phyloP scores from a whole-genome alignment of 768 basidiomycete species.

The Pholiota conissans region DNA sequence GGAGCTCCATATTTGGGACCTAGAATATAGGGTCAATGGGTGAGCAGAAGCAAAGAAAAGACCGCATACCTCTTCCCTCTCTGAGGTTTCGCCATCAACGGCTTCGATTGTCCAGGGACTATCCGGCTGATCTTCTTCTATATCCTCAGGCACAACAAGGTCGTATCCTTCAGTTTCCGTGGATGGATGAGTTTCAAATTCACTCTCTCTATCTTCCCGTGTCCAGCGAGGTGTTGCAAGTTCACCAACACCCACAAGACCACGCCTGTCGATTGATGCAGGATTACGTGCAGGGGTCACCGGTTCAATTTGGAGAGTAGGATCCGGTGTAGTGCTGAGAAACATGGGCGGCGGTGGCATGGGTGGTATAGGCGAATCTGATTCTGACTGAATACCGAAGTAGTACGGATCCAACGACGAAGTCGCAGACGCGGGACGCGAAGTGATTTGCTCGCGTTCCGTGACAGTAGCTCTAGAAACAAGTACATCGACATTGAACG shows the following conservation, averaged over 20 bases:
- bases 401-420: conserved; percentile 90
- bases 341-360: conserved; percentile 40
- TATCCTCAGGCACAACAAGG: conserved; percentile 36
- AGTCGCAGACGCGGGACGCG: conserved; percentile 72
- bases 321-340: conserved; percentile 64
- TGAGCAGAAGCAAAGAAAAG: conserved; percentile 3
- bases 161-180: conserved; percentile 42
- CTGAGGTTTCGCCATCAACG: conserved; percentile 76
- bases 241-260: conserved; percentile 93
- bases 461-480: conserved; percentile 36
- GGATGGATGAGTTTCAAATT: conserved; percentile 18
- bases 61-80: conserved; percentile 60
- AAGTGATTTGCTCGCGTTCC: conserved; percentile 43
- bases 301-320: conserved; percentile 48
- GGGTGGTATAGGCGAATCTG: conserved; percentile 63
- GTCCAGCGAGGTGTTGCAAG: conserved; percentile 95
- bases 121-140: conserved; percentile 60
- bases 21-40: conserved; percentile 23
- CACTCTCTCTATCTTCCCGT: conserved; percentile 37
- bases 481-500: conserved; percentile 52
- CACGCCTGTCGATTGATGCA: conserved; percentile 79
- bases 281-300: conserved; percentile 77
- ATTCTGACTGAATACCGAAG: conserved; percentile 70
- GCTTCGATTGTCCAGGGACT: conserved; percentile 92
- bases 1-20: conserved; percentile 42